phyloP scores from a whole-genome alignment of 257 asterid species.

The Fraxinus americana region DNA sequence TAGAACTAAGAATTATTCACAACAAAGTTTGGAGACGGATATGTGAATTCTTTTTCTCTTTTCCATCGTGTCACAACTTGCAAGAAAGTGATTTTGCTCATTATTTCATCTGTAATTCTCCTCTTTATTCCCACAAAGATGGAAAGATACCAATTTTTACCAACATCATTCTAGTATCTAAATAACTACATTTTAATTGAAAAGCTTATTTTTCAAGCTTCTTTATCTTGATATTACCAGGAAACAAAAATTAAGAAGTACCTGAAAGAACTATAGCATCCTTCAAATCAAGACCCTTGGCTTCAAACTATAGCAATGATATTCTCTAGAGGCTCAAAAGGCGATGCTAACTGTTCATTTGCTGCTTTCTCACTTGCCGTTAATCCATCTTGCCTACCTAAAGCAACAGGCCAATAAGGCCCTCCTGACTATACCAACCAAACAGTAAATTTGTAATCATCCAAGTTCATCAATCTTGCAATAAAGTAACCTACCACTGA shows the following conservation, averaged over 20 bases:
- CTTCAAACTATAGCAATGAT: conserved; percentile 43
- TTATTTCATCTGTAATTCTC: too few relatives aligned
- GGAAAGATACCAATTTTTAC: too few relatives aligned
- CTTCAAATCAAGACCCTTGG: conserved; percentile 67
- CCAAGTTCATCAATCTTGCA: not conserved
- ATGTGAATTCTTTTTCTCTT: not conserved
- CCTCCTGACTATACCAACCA: conserved; percentile 55
- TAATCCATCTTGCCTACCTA: conserved; percentile 47
- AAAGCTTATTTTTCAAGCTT: not conserved
- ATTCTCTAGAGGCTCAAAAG: conserved; percentile 56
- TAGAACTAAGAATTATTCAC: too few relatives aligned
- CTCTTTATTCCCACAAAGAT: too few relatives aligned
- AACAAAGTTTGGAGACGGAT: not conserved
- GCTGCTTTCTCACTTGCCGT: conserved; percentile 62
- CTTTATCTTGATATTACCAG: not conserved
- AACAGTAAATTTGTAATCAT: too few relatives aligned
- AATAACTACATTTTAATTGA: not conserved
- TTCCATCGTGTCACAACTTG: too few relatives aligned
- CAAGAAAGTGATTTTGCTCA: too few relatives aligned
- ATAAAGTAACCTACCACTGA: conserved; percentile 27
- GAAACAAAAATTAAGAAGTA: conserved; percentile 14
- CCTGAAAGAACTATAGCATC: conserved; percentile 67
- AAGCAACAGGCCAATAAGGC: conserved; percentile 36
- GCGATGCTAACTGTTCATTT: conserved; percentile 68
- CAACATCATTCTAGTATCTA: too few relatives aligned